Evolutionary conservation across 441 rosid species (phyloP).

Genomic region (Aleurites moluccanus): DNA sequence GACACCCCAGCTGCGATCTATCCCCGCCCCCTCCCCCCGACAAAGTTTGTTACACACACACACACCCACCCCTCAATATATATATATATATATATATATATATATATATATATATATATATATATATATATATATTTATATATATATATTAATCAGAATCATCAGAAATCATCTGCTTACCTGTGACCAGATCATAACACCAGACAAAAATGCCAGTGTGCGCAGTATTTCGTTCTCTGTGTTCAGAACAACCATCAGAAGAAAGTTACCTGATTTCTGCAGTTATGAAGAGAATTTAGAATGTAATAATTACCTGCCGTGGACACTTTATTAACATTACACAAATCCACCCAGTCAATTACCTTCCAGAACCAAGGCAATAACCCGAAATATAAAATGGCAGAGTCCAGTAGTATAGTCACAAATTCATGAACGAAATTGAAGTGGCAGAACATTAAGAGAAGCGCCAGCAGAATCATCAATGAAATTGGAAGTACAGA

Average conservation of each 20-base stretch:
- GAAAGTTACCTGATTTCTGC: constrained; percentile 76
- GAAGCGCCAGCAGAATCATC: constrained; percentile 19
- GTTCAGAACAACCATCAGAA: constrained; percentile 58
- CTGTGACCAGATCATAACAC: constrained; percentile 95
- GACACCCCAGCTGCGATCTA: too few species aligned
- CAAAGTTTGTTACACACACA: too few species aligned
- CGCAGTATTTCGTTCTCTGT: constrained; percentile 84
- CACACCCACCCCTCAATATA: too few species aligned
- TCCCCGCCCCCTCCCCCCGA: too few species aligned
- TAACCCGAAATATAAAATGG: constrained; percentile 81
- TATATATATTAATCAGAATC: neutral
- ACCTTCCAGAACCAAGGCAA: constrained; percentile 99
- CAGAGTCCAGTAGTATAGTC: constrained; percentile 84
- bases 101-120: too few species aligned
- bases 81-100: too few species aligned
- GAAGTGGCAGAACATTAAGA: constrained; percentile 58
- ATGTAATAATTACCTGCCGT: constrained; percentile 6
- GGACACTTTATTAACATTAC: constrained; percentile 16
- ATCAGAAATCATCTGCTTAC: constrained; percentile 35
- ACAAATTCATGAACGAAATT: constrained; percentile 88
- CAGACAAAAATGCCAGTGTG: constrained; percentile 89
- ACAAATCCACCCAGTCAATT: constrained; percentile 17
- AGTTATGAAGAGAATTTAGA: constrained; percentile 16
- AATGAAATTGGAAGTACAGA: neutral
- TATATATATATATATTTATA: too few species aligned